Percentiles rank a stretch among this genome's conserved stretches.
phyloP scores from a whole-genome alignment of 2,329 filamentous ascomycete genomes.

The Xenoacremonium recifei region DNA sequence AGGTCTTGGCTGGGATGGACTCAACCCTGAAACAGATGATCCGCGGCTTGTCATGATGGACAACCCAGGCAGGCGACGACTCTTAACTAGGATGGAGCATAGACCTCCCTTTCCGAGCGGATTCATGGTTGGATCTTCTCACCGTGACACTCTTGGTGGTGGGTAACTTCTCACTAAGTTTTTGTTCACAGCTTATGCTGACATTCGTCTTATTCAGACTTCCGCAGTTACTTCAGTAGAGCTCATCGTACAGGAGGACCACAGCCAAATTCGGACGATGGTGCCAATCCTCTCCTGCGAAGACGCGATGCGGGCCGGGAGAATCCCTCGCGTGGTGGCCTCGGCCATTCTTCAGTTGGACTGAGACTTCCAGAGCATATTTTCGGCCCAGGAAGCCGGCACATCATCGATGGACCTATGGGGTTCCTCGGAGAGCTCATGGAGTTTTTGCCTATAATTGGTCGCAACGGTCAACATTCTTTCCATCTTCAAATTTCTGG shows the following conservation, averaged over 20 bases:
- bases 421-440: conserved; percentile 56
- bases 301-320: conserved; percentile 50
- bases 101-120: conserved; percentile 60
- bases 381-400: conserved; percentile 36
- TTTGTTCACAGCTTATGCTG: conserved; percentile 6
- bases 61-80: conserved; percentile 41
- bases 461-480: conserved; percentile 46
- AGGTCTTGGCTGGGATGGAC: conserved; percentile 57
- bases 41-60: conserved; percentile 50
- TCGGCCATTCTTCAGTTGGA: conserved; percentile 55
- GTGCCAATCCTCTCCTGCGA: conserved; percentile 81
- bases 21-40: conserved; percentile 50
- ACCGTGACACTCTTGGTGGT: conserved; percentile 54
- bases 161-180: conserved; percentile 26
- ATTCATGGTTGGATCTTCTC: conserved; percentile 49
- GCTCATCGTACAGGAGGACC: conserved; percentile 53
- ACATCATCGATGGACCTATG: conserved; percentile 49
- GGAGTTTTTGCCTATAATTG: conserved; percentile 50
- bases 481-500: conserved; percentile 61
- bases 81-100: conserved; percentile 35
- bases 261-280: conserved; percentile 69
- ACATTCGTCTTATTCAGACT: conserved; percentile 35
- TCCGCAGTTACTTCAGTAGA: conserved; percentile 49
- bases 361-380: conserved; percentile 46
- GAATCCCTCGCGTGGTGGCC: conserved; percentile 44